Conservation (phyloP, 2,329 filamentous ascomycete genomes). For the Lecanosticta acicola region DNA sequence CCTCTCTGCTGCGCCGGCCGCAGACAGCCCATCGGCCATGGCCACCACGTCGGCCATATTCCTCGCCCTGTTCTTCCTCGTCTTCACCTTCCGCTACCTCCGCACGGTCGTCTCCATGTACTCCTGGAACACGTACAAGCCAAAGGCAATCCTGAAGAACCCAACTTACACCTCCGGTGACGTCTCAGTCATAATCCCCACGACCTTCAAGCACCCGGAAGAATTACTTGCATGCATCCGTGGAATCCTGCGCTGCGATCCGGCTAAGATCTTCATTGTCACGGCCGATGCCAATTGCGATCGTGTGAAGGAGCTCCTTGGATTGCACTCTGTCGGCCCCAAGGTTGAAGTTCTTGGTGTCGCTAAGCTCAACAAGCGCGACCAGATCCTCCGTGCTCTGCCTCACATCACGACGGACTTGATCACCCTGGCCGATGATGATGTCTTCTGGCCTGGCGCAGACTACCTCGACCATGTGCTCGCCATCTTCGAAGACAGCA, state of each 20-base stretch:
- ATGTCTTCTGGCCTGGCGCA: slow-evolving; percentile 31
- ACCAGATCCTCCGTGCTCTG: slow-evolving; percentile 31
- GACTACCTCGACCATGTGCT: slow-evolving; percentile 30
- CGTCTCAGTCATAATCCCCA: slow-evolving; percentile 32
- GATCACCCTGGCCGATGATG: slow-evolving; percentile 33
- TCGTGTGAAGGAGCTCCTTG: slow-evolving; percentile 13
- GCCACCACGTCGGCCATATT: neutral
- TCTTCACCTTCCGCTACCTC: slow-evolving; percentile 24
- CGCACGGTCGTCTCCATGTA: slow-evolving; percentile 28
- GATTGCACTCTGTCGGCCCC: slow-evolving; percentile 5
- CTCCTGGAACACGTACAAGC: slow-evolving; percentile 26
- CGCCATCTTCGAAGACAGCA: slow-evolving; percentile 39
- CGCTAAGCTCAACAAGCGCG: slow-evolving; percentile 31
- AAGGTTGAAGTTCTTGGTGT: slow-evolving; percentile 30
- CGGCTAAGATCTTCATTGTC: slow-evolving; percentile 27
- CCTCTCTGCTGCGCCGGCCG: neutral
- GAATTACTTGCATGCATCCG: slow-evolving; percentile 29
- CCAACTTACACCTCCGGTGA: slow-evolving; percentile 26
- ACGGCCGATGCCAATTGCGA: slow-evolving; percentile 23
- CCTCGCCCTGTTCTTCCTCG: slow-evolving; percentile 12
- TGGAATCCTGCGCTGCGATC: slow-evolving; percentile 22
- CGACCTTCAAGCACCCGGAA: slow-evolving; percentile 28
- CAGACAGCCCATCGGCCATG: neutral
- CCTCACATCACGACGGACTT: slow-evolving; percentile 25
- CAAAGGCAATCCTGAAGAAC: slow-evolving; percentile 20